Evolutionary conservation across 2,329 filamentous ascomycete species (phyloP), one percentile per base, ranked within the genome.

Genomic region (Parascedosporium putredinis): DNA sequence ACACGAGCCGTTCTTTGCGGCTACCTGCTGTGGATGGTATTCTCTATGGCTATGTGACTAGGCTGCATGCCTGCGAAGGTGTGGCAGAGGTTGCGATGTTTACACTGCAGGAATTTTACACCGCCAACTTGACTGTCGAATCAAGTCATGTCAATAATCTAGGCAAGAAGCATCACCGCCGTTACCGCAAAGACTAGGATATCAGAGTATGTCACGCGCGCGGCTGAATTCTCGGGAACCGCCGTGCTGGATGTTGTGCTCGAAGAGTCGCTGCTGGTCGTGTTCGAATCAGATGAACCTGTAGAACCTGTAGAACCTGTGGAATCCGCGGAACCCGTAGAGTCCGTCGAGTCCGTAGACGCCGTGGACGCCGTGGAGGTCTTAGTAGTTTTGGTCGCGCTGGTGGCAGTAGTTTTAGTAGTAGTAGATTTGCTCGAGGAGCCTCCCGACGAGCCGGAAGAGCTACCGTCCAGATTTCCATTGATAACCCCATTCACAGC

Each of bases 401-500:
- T 31, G 7, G 27, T 31, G 27, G 27, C 27, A 12, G 27, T 31
- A 12, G 27, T n/a, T n/a, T n/a, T 31, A 31, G 27, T 31, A 12
- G 27, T 31, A 12, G 7, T 12, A 31, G 27, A 12, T 31, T 31
- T 12, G 12, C 12, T 12, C 27, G 27, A 7, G 12, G 27, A 31
- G 27, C 27, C 12, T 6, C 7, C 12, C 6, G 27, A 31, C 27
- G 34, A 38, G 34, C 12, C 5, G 12, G 34, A n/a, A 18, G 34
- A 38, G 34, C 7, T 18, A 7, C 34, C 34, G 18, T 38, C 34
- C 7, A 38, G 34, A 18, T 38, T 38, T 62, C 60, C 34, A 38
- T 38, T 38, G 16, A 38, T 18, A 18, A 38, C 34, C 14, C 34
- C 51, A 23, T 62, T 60, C 51, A 68, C 63, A 27, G 74, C 63